phyloP scores from a whole-genome alignment of 2,329 filamentous ascomycete genomes.

The Colletotrichum sp. region DNA sequence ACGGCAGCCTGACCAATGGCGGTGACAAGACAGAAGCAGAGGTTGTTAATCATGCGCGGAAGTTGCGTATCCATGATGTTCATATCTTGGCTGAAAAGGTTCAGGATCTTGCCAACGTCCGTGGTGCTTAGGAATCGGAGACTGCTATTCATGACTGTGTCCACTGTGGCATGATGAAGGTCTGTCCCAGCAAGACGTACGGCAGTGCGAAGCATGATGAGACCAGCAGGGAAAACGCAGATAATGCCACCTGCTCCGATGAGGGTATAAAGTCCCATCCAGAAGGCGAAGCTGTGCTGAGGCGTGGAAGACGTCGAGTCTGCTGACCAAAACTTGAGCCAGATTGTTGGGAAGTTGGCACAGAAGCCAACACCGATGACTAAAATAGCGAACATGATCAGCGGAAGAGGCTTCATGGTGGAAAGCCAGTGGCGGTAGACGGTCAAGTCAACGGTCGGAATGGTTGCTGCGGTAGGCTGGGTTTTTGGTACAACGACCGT shows the following conservation, averaged over 20 bases:
- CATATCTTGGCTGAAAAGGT: slow-evolving; percentile 23
- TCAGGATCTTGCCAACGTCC: neutral
- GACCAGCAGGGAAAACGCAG: neutral
- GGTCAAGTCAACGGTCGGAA: neutral
- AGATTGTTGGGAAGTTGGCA: slow-evolving; percentile 36
- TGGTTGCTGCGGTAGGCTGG: neutral
- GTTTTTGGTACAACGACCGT: neutral
- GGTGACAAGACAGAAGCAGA: slow-evolving; percentile 32
- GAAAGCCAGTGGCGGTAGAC: neutral
- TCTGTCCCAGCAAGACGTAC: neutral
- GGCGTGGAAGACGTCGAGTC: slow-evolving; percentile 25
- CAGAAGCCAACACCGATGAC: slow-evolving; percentile 25
- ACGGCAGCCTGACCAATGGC: slow-evolving; percentile 49
- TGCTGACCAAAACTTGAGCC: slow-evolving; percentile 47
- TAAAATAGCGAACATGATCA: neutral
- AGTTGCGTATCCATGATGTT: slow-evolving; percentile 27
- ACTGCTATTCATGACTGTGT: neutral
- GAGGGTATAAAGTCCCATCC: slow-evolving; percentile 35
- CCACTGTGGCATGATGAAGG: slow-evolving; percentile 17
- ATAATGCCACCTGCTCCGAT: slow-evolving; percentile 1
- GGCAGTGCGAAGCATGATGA: neutral
- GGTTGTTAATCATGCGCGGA: neutral
- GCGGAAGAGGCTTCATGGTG: neutral
- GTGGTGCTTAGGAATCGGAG: neutral
- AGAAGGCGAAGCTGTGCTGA: slow-evolving; percentile 26